phyloP scores from a whole-genome alignment of 768 basidiomycete species.

The Pulveroboletus sp. region DNA sequence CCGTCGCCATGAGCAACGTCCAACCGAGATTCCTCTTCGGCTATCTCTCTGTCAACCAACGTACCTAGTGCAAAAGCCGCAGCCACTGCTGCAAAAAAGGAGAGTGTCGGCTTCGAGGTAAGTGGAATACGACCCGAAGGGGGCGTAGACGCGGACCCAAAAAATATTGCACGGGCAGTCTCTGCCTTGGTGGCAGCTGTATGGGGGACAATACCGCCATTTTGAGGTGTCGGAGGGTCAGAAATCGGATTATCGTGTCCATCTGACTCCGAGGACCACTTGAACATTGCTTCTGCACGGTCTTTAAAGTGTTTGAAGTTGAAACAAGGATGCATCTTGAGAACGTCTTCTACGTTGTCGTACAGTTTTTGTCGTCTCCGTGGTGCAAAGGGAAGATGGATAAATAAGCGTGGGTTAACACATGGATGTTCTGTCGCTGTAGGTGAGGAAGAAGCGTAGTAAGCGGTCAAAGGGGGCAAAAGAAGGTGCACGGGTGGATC shows the following conservation, averaged over 20 bases:
- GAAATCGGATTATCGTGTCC: conserved; percentile 7
- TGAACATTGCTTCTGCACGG: conserved; percentile 44
- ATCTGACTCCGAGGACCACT: conserved; percentile 36
- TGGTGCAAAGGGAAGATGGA: conserved; percentile 39
- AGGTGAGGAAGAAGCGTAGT: conserved; percentile 23
- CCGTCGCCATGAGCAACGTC: conserved; percentile 20
- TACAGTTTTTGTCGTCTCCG: conserved; percentile 37
- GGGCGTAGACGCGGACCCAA: conserved; percentile 15
- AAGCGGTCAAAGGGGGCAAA: conserved; percentile 16
- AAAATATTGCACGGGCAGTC: conserved; percentile 32
- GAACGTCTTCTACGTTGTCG: conserved; percentile 38
- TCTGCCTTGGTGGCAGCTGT: conserved; percentile 21
- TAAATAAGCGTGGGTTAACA: conserved; percentile 39
- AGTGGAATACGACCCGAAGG: conserved; percentile 9
- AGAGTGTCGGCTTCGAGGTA: conserved; percentile 22
- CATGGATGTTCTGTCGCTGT: conserved; percentile 22
- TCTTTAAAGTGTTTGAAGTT: conserved; percentile 46
- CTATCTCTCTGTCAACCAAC: conserved; percentile 32
- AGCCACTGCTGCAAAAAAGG: conserved; percentile 58
- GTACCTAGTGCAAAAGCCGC: conserved; percentile 62
- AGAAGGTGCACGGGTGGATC: conserved; percentile 24
- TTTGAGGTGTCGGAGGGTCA: conserved; percentile 28
- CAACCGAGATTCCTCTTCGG: conserved; percentile 27
- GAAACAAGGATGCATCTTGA: conserved; percentile 49
- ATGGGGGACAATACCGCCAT: conserved; percentile 23